Evolutionary conservation across 2,329 filamentous ascomycete species (phyloP), one percentile per base, ranked within the genome.

Genomic region (Achaetomium macrosporum): DNA sequence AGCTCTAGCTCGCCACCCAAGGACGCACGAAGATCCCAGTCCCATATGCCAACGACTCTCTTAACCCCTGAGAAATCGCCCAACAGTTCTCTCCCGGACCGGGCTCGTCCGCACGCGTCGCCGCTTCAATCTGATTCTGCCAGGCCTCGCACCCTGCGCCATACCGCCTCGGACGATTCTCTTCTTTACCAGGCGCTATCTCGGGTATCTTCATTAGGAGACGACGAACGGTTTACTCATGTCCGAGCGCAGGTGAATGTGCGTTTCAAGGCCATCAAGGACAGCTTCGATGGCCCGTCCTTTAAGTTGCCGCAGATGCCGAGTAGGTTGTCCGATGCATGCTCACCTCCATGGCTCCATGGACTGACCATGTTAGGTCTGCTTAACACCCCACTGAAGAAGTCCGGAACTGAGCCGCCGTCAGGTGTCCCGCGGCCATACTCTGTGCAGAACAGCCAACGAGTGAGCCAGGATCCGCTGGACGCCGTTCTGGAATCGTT

Each of bases 211-310:
- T 95, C 90, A 0, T 76, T 95, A 0, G 91, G 91, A 2, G 89
- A 96, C 64, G 88, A 92, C 62, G 82, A 82, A 37, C 79, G 85
- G 42, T 97, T 93, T 67, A 81, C 87, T 46, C 77, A 93, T 67
- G 83, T 95, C 12, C 82, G 84, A 41, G 87, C 89, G 56, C 88
- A 93, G 73, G 86, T 92, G 59, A 97, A 96, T 63, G 90, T 87
- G 61, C 81, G 92, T 40, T 77, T 93, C 64, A 95, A 95, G 71
- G 92, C 92, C 5, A 88, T 97, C 66, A 87, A 84, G 64, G 91
- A 96, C 66, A 95, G 87, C 64, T 82, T 90, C 65, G 90, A 96
- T 62, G 73, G 78, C 39, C 88, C 90, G 2, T 88, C 84, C 50
- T 86, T 91, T 69, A 88, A 84, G 64, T 76, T 90, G 64, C 81